Base-by-base conservation (phyloP, 768 basidiomycete genomes). In the Amyloporia xantha region DNA sequence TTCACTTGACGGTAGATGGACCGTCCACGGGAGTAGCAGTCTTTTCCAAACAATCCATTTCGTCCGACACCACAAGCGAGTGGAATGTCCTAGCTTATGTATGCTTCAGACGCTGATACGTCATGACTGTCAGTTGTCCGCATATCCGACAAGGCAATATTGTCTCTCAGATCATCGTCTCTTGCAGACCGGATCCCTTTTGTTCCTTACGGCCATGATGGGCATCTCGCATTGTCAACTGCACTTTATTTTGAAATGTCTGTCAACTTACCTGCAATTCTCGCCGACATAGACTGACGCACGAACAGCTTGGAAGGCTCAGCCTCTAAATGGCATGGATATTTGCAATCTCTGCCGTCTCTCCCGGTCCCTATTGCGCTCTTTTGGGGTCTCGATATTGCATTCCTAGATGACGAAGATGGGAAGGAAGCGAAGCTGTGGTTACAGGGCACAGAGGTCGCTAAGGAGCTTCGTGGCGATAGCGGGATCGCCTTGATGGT, bases 201-300 rank as follows among this genome's bases (percentile, higher is more conserved):
- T 12, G 66, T 65, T 23, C 74, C 76, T 9, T 77, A 74, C 58
- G 86, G 84, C 2, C 70, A 74, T 27, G 75, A 68, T 33, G 82
- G 84, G 2, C 77, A 78, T 41, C 71, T 86, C 27, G 71, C 76
- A 28, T 72, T 87, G 4, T 68, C 85, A 10, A 64, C 84, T 23
- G 85, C 81, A 11, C 66, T 89, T 19, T 82, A 82, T 50, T 68
- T 67, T 25, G 86, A 89, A 64, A 64, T 81, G 86, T 86, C 60
- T 67, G 77, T 48, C 56, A 49, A 44, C 48, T 39, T 37, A 48
- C 49, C 17, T 5, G 11, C 25, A 23, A 5, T 35, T 12, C 11
- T 5, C 35, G 10, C 47, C 9, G 10, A 3, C 10, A 37, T 38
- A 39, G 27, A 43, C 53, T 20, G 30, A 45, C 25, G 36, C 24